phyloP scores from a whole-genome alignment of 73 alveolate species.

The Urostyla sp. region DNA sequence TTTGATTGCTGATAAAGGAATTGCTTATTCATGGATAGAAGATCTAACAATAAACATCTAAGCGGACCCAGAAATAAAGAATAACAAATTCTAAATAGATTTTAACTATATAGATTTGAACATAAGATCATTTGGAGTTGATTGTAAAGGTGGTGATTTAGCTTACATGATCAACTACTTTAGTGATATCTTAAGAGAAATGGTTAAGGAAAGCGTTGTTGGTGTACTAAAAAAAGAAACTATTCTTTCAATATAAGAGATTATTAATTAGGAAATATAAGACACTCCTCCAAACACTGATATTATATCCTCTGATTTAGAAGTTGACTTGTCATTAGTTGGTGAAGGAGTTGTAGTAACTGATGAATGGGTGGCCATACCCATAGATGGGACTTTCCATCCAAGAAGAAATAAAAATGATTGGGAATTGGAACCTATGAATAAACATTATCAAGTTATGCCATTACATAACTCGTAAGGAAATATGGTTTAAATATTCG shows the following conservation, averaged over 20 bases:
- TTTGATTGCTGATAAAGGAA: slow-evolving; percentile 1
- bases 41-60: neutral
- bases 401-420: no score
- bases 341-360: slow-evolving; percentile 14
- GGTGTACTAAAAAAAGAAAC: slow-evolving; percentile 1
- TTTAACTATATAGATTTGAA: slow-evolving; percentile 5
- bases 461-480: slow-evolving; percentile 19
- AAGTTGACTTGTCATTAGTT: slow-evolving; percentile 1
- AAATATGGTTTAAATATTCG: slow-evolving; percentile 5
- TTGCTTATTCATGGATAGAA: slow-evolving; percentile 1
- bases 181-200: neutral
- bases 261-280: neutral
- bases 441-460: slow-evolving; percentile 5
- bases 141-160: slow-evolving; percentile 2
- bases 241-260: neutral
- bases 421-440: no score
- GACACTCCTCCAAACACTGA: neutral
- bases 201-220: neutral
- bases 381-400: slow-evolving; percentile 25
- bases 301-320: neutral
- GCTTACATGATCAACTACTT: neutral
- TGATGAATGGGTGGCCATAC: slow-evolving; percentile 4
- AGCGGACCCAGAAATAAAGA: neutral
- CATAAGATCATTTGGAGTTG: neutral
- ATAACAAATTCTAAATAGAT: neutral